Conservation (phyloP, 2,329 filamentous ascomycete species). For the Apiospora sp. region DNA sequence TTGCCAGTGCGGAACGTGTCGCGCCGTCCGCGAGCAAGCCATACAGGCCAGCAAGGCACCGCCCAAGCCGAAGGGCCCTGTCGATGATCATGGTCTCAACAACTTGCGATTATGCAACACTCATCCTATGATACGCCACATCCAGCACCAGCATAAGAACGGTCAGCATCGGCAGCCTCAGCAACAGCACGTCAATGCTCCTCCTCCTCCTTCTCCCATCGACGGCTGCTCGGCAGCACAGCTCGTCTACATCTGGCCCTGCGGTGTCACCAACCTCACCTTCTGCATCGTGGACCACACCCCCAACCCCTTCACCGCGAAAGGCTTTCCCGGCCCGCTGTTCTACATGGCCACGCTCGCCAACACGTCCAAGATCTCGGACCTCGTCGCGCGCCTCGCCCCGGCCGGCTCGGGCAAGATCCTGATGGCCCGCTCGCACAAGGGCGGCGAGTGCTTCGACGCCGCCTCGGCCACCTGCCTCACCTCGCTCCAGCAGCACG, state of each 20-base stretch:
- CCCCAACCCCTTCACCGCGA: neutral
- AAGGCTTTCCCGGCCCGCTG: neutral
- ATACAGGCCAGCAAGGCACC: neutral
- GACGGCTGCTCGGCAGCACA: neutral
- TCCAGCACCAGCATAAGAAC: neutral
- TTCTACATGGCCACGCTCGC: constrained; percentile 34
- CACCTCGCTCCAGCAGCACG: neutral
- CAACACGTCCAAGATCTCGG: constrained; percentile 28
- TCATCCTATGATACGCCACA: neutral
- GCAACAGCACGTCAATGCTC: too few species aligned
- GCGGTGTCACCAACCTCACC: constrained; percentile 2
- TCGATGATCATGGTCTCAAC: neutral
- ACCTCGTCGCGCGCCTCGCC: constrained; percentile 33
- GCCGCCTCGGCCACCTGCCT: neutral
- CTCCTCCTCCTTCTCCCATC: too few species aligned
- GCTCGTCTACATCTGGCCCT: constrained; percentile 3
- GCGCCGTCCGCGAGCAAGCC: neutral
- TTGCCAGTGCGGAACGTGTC: neutral
- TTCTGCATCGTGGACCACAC: constrained; percentile 17
- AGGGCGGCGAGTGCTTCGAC: neutral
- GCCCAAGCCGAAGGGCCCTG: neutral
- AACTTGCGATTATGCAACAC: neutral
- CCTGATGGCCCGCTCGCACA: neutral
- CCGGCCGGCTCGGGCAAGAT: constrained; percentile 25
- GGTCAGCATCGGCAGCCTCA: neutral